Evolutionary conservation across 345 rosid genomes (phyloP).

Genomic region (Limnanthes douglasii): DNA sequence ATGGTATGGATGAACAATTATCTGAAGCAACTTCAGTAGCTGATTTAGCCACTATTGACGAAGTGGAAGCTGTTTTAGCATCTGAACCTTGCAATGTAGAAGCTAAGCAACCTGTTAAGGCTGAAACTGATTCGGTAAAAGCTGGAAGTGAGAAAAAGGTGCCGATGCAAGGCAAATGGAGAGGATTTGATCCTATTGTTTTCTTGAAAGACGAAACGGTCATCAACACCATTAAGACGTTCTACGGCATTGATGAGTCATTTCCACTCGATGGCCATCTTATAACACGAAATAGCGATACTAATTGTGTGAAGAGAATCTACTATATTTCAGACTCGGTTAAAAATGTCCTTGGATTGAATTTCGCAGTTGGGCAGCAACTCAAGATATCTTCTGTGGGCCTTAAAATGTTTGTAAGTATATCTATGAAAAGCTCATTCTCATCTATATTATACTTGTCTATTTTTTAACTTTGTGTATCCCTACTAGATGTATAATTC

Average conservation of each 20-base stretch:
- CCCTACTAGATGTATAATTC: too few species aligned
- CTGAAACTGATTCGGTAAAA: constrained; percentile 24
- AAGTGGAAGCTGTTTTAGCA: too few species aligned
- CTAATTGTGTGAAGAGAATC: constrained; percentile 75
- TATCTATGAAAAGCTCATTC: too few species aligned
- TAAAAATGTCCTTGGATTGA: constrained; percentile 60
- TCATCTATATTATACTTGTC: too few species aligned
- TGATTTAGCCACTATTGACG: too few species aligned
- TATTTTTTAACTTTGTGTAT: too few species aligned
- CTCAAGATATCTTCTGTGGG: constrained; percentile 88
- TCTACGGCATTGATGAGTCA: constrained; percentile 52
- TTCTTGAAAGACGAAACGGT: constrained; percentile 59
- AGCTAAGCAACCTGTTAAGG: constrained; percentile 11
- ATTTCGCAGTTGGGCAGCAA: constrained; percentile 58
- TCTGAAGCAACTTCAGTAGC: too few species aligned
- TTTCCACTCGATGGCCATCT: constrained; percentile 70
- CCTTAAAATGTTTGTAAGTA: constrained; percentile 94
- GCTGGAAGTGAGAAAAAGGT: constrained; percentile 55
- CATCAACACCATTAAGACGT: constrained; percentile 50
- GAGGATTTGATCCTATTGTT: constrained; percentile 82
- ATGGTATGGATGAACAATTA: too few species aligned
- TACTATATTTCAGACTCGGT: constrained; percentile 80
- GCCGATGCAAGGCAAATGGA: constrained; percentile 92
- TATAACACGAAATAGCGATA: constrained; percentile 65
- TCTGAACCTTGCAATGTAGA: too few species aligned